A percentile compares a stretch with the other conserved stretches of the same genome.
phyloP scores from a whole-genome alignment of 73 alveolate genomes.

The Tetrahymena malaccensis region DNA sequence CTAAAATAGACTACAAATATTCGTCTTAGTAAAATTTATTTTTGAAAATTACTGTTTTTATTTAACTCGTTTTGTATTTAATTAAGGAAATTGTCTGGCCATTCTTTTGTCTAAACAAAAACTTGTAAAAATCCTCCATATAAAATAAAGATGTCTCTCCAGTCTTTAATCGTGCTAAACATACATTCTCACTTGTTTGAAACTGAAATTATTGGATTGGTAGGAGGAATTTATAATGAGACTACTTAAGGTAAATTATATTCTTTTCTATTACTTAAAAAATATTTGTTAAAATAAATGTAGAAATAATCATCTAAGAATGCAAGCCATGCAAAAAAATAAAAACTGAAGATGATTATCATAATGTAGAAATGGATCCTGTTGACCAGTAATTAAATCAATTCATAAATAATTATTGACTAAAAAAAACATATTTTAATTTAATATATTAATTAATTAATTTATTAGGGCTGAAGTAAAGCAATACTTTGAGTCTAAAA shows the following conservation, averaged over 20 bases:
- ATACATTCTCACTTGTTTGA: background rate
- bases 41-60: background rate
- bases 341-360: background rate
- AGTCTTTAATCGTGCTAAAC: background rate
- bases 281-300: background rate
- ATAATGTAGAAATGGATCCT: background rate
- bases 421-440: background rate
- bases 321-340: background rate
- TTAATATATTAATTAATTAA: background rate
- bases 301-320: background rate
- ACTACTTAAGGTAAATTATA: background rate
- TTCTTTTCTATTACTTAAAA: background rate
- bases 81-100: background rate
- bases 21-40: background rate
- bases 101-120: background rate
- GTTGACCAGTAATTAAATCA: background rate
- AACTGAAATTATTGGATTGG: background rate
- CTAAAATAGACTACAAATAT: background rate
- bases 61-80: background rate
- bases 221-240: background rate
- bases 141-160: background rate
- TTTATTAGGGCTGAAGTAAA: background rate
- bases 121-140: background rate
- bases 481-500: background rate
- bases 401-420: background rate